Evolutionary conservation across 1,284 basidiomycete species (phyloP).

Genomic region (Trametes polyzona): DNA sequence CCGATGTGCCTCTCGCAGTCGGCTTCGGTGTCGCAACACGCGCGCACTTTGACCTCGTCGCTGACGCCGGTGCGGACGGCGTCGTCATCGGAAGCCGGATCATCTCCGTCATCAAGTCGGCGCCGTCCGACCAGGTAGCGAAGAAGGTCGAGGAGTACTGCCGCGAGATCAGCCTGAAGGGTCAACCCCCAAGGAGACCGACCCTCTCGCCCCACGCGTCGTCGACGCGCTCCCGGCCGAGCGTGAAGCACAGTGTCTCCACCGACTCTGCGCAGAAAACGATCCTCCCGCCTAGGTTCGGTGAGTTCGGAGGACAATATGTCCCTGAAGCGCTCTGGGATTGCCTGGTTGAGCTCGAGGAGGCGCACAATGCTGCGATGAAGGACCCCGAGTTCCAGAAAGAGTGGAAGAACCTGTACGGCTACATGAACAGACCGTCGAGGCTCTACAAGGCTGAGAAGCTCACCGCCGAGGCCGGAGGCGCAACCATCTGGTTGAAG

Average conservation of each 20-base stretch:
- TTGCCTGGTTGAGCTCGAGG: conserved; percentile 89
- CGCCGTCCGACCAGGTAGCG: conserved; percentile 55
- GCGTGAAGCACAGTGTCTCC: conserved; percentile 35
- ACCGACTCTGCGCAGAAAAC: conserved; percentile 41
- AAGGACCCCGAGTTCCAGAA: conserved; percentile 92
- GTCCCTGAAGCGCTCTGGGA: conserved; percentile 95
- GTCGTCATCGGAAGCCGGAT: conserved; percentile 94
- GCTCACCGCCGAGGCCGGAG: conserved; percentile 69
- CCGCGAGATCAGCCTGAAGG: conserved; percentile 68
- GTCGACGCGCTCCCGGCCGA: conserved; percentile 27
- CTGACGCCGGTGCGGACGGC: conserved; percentile 88
- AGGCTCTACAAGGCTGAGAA: conserved; percentile 74
- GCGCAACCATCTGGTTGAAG: conserved; percentile 97
- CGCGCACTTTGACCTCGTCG: conserved; percentile 87
- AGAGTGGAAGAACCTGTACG: conserved; percentile 88
- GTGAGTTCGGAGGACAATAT: conserved; percentile 96
- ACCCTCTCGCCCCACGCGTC: conserved; percentile 21
- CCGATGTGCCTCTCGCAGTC: conserved; percentile 87
- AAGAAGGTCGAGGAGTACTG: conserved; percentile 79
- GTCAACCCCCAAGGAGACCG: conserved; percentile 42
- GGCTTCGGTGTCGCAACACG: conserved; percentile 97
- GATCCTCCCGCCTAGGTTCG: conserved; percentile 84
- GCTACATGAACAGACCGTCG: conserved; percentile 82
- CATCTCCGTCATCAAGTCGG: conserved; percentile 77
- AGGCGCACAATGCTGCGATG: conserved; percentile 86